Evolutionary conservation across 805 yeast genomes (phyloP), one percentile per base, ranked within the genome.

Genomic region (Cyberlindnera galapagoensis): DNA sequence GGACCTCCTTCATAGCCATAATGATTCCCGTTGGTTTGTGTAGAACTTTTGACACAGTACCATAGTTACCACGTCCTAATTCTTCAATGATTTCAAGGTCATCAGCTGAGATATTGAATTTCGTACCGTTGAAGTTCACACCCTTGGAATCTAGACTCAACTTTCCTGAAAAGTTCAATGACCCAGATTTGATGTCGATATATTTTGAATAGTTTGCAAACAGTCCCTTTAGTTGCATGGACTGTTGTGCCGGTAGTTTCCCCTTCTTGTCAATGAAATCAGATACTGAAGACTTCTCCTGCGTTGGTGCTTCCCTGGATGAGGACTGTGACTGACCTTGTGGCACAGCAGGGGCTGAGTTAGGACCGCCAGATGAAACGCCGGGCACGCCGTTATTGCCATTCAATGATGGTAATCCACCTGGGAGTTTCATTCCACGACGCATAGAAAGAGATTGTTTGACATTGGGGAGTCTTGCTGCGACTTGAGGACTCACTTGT

Each of bases 1-100:
- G 67, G 27, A 92, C 95, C 56, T 92, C 97, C 57, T 92, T 92
- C 94, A 92, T 86, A 2, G 97, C 97, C 97, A 92, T 87, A 13
- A 77, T 60, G 13, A 90, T 82, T 14, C 86, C 83, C 0, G 95
- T 87, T 9, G 97, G 97, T 51, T 79, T 85, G 58, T 92, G 97
- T 26, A 85, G 62, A 3, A 90, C 98, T 57, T 87, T 88, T 15
- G 88, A 75, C 7, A 92, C 98, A 1, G 94, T 84, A 33, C 98
- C 98, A 57, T 92, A 92, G 60, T 92, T 92, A 8, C 98, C 98
- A 28, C 90, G 74, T 3, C 98, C 98, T 28, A 92, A 63, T 57
- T 90, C 97, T 31, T 81, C 94, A 36, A 85, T 65, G 42, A 82
- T 76, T 47, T 81, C 81, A 35, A 83, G 58, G 50, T 92, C 95